Conservation (phyloP, 2,329 filamentous ascomycete genomes). For the Penicillium rolfsii region DNA sequence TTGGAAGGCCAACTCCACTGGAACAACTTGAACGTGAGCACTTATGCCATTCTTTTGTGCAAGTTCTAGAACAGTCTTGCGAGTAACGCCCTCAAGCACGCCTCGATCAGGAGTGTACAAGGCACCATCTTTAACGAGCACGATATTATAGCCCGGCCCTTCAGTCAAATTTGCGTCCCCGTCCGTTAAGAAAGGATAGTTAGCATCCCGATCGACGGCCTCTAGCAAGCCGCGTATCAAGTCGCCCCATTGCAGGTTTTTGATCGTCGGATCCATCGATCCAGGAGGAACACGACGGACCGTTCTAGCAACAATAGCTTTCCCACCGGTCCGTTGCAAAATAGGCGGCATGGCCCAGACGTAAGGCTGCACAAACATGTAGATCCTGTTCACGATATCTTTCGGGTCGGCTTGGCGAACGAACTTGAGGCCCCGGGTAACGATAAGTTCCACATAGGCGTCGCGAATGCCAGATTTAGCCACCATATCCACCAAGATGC, state of each 20-base stretch:
- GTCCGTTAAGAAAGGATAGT: slow-evolving; percentile 56
- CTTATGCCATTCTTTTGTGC: slow-evolving; percentile 40
- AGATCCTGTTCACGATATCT: slow-evolving; percentile 48
- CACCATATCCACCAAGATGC: slow-evolving; percentile 51
- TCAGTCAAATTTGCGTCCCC: slow-evolving; percentile 56
- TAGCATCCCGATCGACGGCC: slow-evolving; percentile 51
- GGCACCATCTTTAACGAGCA: slow-evolving; percentile 50
- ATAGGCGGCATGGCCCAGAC: slow-evolving; percentile 56
- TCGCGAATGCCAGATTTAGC: slow-evolving; percentile 53
- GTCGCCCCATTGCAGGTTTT: slow-evolving; percentile 59
- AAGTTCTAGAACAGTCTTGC: slow-evolving; percentile 54
- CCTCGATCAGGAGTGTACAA: slow-evolving; percentile 54
- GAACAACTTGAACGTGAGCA: slow-evolving; percentile 48
- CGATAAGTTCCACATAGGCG: slow-evolving; percentile 56
- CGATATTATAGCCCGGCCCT: slow-evolving; percentile 55
- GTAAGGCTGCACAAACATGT: slow-evolving; percentile 56
- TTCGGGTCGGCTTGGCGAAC: slow-evolving; percentile 44
- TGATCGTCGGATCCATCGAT: slow-evolving; percentile 56
- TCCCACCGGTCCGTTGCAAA: slow-evolving; percentile 48
- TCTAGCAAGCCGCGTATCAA: slow-evolving; percentile 52
- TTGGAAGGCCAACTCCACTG: slow-evolving; percentile 48
- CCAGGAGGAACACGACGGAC: slow-evolving; percentile 52
- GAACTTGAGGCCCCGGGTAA: slow-evolving; percentile 53
- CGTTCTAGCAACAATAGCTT: slow-evolving; percentile 51
- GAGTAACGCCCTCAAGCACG: slow-evolving; percentile 54